Evolutionary conservation across 495 filamentous ascomycete genomes (phyloP).

Genomic region (Penicillium crystallinum): DNA sequence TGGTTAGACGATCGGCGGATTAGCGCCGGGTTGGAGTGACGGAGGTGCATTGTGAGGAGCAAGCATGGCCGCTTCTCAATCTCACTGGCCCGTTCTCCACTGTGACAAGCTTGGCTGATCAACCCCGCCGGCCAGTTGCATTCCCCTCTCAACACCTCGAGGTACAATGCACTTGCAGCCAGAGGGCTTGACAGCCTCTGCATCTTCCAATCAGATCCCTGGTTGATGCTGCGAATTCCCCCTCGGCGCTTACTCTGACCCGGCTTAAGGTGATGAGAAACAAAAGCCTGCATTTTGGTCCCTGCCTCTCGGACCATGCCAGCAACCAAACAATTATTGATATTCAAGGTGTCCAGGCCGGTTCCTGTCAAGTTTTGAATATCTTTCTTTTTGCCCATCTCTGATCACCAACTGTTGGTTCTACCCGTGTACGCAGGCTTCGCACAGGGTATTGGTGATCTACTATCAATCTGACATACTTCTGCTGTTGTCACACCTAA

Average conservation of each 20-base stretch:
- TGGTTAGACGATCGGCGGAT: conserved; percentile 32
- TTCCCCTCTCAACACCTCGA: conserved; percentile 5
- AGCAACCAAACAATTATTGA: conserved; percentile 23
- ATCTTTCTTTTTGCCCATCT: conserved; percentile 10
- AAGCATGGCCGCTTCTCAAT: conserved; percentile 1
- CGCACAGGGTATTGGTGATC: conserved; percentile 28
- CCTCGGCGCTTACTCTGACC: conserved; percentile 32
- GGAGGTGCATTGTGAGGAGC: conserved; percentile 29
- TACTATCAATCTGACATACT: conserved; percentile 12
- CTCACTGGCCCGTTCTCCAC: conserved; percentile 24
- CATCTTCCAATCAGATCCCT: conserved; percentile 28
- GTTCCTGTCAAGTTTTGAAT: conserved; percentile 14
- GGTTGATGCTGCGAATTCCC: conserved; percentile 15
- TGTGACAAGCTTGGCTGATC: conserved; percentile 38
- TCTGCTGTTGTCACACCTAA: conserved; percentile 19
- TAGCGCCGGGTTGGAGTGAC: conserved; percentile 37
- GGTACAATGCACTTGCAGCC: conserved; percentile 17
- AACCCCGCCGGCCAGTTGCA: conserved; percentile 27
- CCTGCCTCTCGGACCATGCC: conserved; percentile 8
- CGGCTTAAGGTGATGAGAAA: conserved; percentile 20
- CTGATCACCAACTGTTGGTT: conserved; percentile 6
- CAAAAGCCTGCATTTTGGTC: conserved; percentile 18
- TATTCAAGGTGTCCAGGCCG: conserved; percentile 30
- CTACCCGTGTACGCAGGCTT: conserved; percentile 34
- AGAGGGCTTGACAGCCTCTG: conserved; percentile 8